Percentiles rank a stretch among this genome's conserved stretches.
Conservation (phyloP, 306 rosid species). For the Canavalia gladiata region DNA sequence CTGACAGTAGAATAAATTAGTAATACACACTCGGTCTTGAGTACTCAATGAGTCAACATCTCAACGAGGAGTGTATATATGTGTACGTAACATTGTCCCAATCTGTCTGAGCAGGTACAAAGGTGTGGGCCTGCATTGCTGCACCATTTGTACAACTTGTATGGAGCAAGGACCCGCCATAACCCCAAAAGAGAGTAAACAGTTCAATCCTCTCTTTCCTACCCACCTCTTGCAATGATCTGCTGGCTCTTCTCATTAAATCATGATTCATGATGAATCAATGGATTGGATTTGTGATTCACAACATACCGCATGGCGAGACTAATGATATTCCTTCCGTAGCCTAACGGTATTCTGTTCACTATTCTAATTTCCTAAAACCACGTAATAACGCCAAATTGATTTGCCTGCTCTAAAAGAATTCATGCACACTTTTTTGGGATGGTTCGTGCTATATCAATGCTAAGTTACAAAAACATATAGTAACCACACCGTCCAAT, state of each 20-base stretch:
- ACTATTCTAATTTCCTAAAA: background rate
- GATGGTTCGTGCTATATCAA: background rate
- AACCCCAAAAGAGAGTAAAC: slow-evolving; percentile 21
- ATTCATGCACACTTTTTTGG: slow-evolving; percentile 26
- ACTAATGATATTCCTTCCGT: background rate
- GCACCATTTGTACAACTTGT: slow-evolving; percentile 34
- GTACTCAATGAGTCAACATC: slow-evolving; percentile 43
- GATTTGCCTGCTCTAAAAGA: slow-evolving; percentile 22
- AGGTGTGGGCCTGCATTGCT: slow-evolving; percentile 31
- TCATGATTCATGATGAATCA: slow-evolving; percentile 36
- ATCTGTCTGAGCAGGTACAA: slow-evolving; percentile 27
- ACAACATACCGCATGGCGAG: background rate
- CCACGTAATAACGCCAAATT: background rate
- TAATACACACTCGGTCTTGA: slow-evolving; percentile 33
- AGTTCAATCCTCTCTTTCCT: slow-evolving; percentile 29
- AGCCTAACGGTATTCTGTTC: background rate
- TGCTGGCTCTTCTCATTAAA: slow-evolving; percentile 41
- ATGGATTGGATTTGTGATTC: slow-evolving; percentile 6
- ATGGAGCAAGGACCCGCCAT: slow-evolving; percentile 55
- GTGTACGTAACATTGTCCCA: slow-evolving; percentile 21
- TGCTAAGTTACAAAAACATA: slow-evolving; percentile 15
- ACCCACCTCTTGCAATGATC: slow-evolving; percentile 2
- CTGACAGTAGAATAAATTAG: slow-evolving; percentile 36
- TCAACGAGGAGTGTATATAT: background rate
- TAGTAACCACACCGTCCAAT: background rate